A percentile compares a stretch with the other conserved stretches of the same genome.
phyloP scores from a whole-genome alignment of 495 filamentous ascomycete genomes.

The Penicillium ucsense region DNA sequence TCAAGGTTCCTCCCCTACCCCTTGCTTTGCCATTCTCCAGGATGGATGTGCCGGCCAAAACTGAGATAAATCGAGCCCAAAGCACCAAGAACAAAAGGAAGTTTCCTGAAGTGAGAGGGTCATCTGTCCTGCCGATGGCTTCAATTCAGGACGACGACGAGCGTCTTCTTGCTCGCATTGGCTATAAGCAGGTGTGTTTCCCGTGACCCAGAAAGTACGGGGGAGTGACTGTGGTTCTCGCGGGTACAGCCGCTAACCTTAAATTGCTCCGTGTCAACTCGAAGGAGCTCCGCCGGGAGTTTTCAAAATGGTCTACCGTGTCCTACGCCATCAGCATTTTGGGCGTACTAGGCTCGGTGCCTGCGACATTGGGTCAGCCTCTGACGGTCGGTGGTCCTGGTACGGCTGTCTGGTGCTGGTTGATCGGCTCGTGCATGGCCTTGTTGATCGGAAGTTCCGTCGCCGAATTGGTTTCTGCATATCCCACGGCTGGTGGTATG shows the following conservation, averaged over 20 bases:
- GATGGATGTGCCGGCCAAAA: conserved; percentile 10
- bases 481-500: conserved; percentile 51
- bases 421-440: conserved; percentile 58
- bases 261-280: background rate
- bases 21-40: conserved; percentile 2
- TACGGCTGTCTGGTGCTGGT: conserved; percentile 65
- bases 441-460: conserved; percentile 59
- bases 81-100: conserved; percentile 1
- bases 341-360: conserved; percentile 59
- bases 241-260: conserved; percentile 2
- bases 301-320: conserved; percentile 65
- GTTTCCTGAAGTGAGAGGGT: background rate
- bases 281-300: conserved; percentile 54
- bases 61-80: background rate
- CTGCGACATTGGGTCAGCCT: conserved; percentile 56
- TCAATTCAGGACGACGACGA: conserved; percentile 56
- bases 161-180: conserved; percentile 54
- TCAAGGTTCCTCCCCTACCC: background rate
- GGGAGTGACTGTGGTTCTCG: background rate
- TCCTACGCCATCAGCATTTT: conserved; percentile 68
- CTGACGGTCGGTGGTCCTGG: conserved; percentile 58
- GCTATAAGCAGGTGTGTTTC: conserved; percentile 53
- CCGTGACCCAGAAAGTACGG: background rate
- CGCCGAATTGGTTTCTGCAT: conserved; percentile 52
- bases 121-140: conserved; percentile 17